A percentile compares a stretch with the other conserved stretches of the same genome.
Evolutionary conservation across 164 flowering plant genomes (phyloP).

Genomic region (Magnolia kwangsiensis): DNA sequence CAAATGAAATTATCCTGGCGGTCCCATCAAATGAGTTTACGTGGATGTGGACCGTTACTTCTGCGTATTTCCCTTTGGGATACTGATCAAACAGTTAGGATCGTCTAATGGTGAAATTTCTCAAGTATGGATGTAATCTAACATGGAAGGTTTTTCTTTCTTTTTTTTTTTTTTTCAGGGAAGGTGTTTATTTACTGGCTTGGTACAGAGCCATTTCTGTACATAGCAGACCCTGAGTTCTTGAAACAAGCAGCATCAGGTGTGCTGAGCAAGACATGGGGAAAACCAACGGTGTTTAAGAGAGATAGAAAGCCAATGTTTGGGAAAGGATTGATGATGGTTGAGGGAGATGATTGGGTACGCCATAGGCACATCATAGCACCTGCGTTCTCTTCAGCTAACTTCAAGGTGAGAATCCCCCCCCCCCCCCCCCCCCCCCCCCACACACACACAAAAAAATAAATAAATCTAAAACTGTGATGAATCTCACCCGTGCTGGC

Average conservation of each 20-base stretch:
- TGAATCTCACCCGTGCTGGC: too few species aligned
- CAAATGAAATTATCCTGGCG: background rate
- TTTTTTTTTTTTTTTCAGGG: constrained; percentile 38
- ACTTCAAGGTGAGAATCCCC: constrained; percentile 53
- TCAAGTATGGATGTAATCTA: background rate
- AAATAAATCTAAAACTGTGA: background rate
- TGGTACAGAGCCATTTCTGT: constrained; percentile 84
- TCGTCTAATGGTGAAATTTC: background rate
- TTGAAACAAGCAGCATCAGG: constrained; percentile 50
- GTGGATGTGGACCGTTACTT: background rate
- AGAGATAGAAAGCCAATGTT: constrained; percentile 79
- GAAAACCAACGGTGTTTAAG: constrained; percentile 81
- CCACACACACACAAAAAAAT: too few species aligned
- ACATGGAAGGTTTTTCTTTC: background rate
- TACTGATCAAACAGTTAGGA: too few species aligned
- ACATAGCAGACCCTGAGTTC: constrained; percentile 81
- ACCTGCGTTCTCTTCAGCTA: constrained; percentile 67
- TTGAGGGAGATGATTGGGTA: constrained; percentile 77
- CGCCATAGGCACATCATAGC: constrained; percentile 62
- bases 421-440: constrained; percentile 3
- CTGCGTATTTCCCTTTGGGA: background rate
- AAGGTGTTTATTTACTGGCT: constrained; percentile 84
- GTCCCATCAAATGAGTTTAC: background rate
- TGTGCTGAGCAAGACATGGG: constrained; percentile 71
- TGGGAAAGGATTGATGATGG: constrained; percentile 77